Evolutionary conservation across 2,329 filamentous ascomycete species (phyloP).

Genomic region (Hypoxylon sp.): DNA sequence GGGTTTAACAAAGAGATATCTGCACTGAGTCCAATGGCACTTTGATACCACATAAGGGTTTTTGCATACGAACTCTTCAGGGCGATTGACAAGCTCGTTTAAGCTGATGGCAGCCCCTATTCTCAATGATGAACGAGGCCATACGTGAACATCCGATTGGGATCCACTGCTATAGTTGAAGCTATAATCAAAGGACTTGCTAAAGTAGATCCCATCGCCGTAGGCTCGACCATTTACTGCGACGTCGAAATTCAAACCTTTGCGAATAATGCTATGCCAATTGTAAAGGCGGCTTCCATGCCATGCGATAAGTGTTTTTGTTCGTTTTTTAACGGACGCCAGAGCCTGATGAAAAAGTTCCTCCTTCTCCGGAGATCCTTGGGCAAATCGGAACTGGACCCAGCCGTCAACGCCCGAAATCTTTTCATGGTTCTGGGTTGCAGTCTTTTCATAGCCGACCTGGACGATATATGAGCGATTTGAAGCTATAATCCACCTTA

Average conservation of each 20-base stretch:
- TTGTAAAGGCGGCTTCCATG: conserved; percentile 84
- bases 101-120: conserved; percentile 76
- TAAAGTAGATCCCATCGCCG: conserved; percentile 90
- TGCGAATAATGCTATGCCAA: conserved; percentile 91
- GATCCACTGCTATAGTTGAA: conserved; percentile 41
- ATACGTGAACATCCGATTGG: conserved; percentile 56
- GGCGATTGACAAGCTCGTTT: conserved; percentile 87
- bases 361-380: conserved; percentile 91
- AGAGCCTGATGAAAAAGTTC: conserved; percentile 78
- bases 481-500: conserved; percentile 91
- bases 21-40: conserved; percentile 89
- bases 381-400: conserved; percentile 88
- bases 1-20: conserved; percentile 77
- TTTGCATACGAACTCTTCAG: conserved; percentile 69
- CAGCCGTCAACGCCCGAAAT: conserved; percentile 76
- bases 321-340: conserved; percentile 58
- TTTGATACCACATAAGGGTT: conserved; percentile 79
- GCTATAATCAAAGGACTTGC: conserved; percentile 72
- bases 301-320: conserved; percentile 82
- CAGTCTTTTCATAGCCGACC: conserved; percentile 65
- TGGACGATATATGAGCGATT: conserved; percentile 90
- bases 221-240: conserved; percentile 75
- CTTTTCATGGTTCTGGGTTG: conserved; percentile 59
- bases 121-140: conserved; percentile 77
- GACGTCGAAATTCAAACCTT: conserved; percentile 81